Evolutionary conservation across 164 flowering plant genomes (phyloP), one percentile per base, ranked within the genome.

Genomic region (Vitis labrusca): DNA sequence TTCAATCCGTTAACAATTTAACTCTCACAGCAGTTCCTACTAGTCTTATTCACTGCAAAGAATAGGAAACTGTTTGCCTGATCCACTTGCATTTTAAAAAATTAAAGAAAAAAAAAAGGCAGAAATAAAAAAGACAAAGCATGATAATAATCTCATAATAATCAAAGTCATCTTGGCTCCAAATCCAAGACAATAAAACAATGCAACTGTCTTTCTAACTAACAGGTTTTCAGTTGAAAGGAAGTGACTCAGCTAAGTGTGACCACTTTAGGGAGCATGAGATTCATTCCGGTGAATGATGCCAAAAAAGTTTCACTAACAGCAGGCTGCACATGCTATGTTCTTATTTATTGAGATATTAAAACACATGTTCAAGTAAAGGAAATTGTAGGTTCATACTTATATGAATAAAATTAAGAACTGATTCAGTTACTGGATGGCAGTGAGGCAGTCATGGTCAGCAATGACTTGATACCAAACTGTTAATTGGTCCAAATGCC

Each of bases 251-350:
- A 9, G 47, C 14, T 1, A 12, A 13, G 8, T 62, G 65, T 47
- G 27, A 16, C 12, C 27, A 47, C 27, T 62, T 47, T 62, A 44
- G 11, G 27, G 65, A n/a, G 17, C 65, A 62, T 2, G 23, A 61
- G 48, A 61, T 15, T 37, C 19, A 10, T 30, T 8, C 37, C 0
- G 49, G 29, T 16, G 37, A 2, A 30, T 8, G 52, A 62, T 8
- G 65, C 51, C 10, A 48, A 29, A 47, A 14, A 27, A 37, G 64
- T 48, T 67, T 8, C 54, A 17, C 47, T 12, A 3, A 2, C 11
- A 53, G 61, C 59, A 56, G 67, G 56, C 62, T 48, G 60, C 70
- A 72, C 61, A 72, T 72, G 69, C 19, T 32, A 32, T 65, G 74
- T 59, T 66, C 52, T 56, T 37, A 3, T 12, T 8, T 12, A 15